Percentiles rank a stretch among this genome's conserved stretches.
phyloP scores from a whole-genome alignment of 352 stramenopile genomes.

The Phytopythium vexans region DNA sequence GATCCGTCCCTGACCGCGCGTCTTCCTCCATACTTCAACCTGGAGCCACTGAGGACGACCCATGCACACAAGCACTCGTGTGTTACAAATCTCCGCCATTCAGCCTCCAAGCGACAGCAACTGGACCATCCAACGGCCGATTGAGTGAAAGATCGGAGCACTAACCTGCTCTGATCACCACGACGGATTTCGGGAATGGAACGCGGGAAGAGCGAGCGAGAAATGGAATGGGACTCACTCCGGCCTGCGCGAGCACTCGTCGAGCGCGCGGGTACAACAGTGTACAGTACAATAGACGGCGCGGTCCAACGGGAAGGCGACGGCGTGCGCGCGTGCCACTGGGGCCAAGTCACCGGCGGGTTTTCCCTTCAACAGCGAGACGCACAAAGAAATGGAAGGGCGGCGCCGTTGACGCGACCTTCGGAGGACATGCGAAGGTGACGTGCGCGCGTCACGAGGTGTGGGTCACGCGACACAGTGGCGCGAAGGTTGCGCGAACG shows the following conservation, averaged over 20 bases:
- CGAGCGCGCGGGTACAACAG: no score
- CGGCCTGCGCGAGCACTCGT: no score
- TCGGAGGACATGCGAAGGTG: constrained; percentile 1
- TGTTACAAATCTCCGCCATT: no score
- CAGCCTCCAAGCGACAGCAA: background rate
- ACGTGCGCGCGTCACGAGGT: background rate
- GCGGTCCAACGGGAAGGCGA: background rate
- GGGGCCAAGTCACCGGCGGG: background rate
- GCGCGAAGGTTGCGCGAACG: background rate
- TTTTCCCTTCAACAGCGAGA: background rate
- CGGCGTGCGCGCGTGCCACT: background rate
- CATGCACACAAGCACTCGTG: background rate
- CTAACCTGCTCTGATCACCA: no score
- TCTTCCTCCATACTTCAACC: background rate
- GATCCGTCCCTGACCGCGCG: constrained; percentile 1
- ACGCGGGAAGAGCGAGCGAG: no score
- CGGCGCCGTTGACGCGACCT: constrained; percentile 1
- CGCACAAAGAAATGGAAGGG: constrained; percentile 2
- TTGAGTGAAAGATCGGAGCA: no score
- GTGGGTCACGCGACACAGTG: background rate
- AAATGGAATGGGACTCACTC: no score
- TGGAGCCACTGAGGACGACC: background rate
- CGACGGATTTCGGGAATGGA: no score
- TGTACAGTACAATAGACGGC: background rate
- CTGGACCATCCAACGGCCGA: no score